Evolutionary conservation across 208 protist genomes (phyloP), one percentile per base, ranked within the genome.

Genomic region (Porcisia hertigi): DNA sequence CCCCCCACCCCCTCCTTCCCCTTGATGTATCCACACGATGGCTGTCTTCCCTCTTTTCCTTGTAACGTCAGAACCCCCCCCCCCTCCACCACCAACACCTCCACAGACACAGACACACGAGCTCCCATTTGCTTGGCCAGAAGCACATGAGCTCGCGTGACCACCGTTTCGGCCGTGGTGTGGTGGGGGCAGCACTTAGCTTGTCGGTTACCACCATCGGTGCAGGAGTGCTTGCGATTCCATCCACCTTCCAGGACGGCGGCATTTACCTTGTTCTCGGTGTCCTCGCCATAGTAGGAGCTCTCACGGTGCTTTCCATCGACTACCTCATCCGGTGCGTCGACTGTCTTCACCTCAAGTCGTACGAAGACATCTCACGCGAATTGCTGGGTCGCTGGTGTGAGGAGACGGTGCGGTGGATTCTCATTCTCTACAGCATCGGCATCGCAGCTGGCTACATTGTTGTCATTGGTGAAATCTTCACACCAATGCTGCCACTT

Each of bases 321-420:
- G 86, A 96, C 74, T 96, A 94, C 79, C 71, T 93, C 2, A 71
- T 94, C 64, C 69, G 90, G n/a, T 94, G 88, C 59, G 77, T 93
- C 0, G 88, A 93, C 49, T 59, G 30, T 18, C 77, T 94, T 20
- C 58, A 84, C 39, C 77, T 96, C 25, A 82, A 86, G 59, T 93
- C 90, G 25, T 96, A 94, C 81, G 92, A 96, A 69, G 92, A 92
- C 69, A 92, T 94, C 59, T 84, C 90, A n/a, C 47, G 84, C 14
- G 85, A 89, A 64, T 76, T 94, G n/a, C 79, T 96, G 14, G 90
- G 90, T 23, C 84, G 83, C 25, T 76, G 74, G 4, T 92, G 85
- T 77, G 90, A 93, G 66, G 83, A 93, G 71, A 66, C 78, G 47
- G 84, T 87, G 43, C 88, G 90, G 1, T 94, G 90, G 90, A 85